A percentile compares a stretch with the other conserved stretches of the same genome.
phyloP scores from a whole-genome alignment of 345 rosid species.

The Eutrema heterophyllum region DNA sequence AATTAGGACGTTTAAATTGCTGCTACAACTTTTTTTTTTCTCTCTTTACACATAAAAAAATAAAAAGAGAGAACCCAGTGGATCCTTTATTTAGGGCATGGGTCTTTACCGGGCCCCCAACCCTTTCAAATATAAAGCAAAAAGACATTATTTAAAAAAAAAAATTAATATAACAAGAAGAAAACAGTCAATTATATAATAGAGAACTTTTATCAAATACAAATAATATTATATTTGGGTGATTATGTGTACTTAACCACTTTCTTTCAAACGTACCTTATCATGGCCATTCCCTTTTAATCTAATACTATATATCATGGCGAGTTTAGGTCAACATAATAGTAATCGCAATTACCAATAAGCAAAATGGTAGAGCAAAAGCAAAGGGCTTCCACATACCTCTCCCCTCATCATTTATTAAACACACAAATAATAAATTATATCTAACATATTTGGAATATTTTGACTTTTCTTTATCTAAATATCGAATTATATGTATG shows the following conservation, averaged over 20 bases:
- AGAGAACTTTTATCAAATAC: neutral
- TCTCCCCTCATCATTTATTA: slow-evolving; percentile 26
- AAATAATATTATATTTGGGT: neutral
- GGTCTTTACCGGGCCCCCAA: neutral
- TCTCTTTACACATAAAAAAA: neutral
- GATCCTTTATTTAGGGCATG: slow-evolving; percentile 20
- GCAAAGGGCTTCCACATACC: slow-evolving; percentile 11
- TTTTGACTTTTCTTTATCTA: slow-evolving; percentile 21
- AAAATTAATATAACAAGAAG: neutral
- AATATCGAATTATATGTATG: neutral
- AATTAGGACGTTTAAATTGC: neutral
- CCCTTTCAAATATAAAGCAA: neutral
- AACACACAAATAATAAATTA: neutral
- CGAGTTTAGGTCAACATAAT: slow-evolving; percentile 22
- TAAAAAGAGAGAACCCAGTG: neutral
- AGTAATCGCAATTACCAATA: slow-evolving; percentile 11
- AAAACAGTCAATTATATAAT: slow-evolving; percentile 5
- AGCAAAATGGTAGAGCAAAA: neutral
- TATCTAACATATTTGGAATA: slow-evolving; percentile 17
- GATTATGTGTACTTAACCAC: slow-evolving; percentile 31
- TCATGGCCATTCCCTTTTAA: too few species aligned
- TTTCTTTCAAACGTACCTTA: slow-evolving; percentile 28
- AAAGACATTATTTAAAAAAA: neutral
- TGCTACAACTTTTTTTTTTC: neutral
- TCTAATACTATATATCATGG: too few species aligned